phyloP scores from a whole-genome alignment of 176 grass and related monocot genomes.

The Metroxylon sagu region DNA sequence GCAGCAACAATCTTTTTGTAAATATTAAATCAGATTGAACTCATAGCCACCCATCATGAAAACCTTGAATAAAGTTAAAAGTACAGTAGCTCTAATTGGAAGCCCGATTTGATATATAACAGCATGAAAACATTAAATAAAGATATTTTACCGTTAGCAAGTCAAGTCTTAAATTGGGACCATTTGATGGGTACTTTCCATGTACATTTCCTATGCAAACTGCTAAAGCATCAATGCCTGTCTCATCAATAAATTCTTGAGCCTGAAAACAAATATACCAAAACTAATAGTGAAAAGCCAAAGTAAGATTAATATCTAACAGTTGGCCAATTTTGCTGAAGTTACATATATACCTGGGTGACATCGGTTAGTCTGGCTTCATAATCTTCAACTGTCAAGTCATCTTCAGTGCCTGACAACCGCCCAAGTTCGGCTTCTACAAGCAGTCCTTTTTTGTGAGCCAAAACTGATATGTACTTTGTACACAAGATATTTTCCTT shows the following conservation, averaged over 20 bases:
- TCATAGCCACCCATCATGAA: too few relatives aligned
- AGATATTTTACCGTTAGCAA: constrained; percentile 72
- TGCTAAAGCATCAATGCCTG: constrained; percentile 69
- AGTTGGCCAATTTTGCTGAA: neutral
- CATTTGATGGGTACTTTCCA: constrained; percentile 68
- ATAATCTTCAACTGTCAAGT: constrained; percentile 76
- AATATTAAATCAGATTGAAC: too few relatives aligned
- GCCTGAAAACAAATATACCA: constrained; percentile 48
- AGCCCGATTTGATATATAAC: neutral
- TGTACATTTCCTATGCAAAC: constrained; percentile 98
- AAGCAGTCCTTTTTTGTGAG: constrained; percentile 51
- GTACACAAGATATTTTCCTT: constrained; percentile 63
- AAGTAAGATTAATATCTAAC: neutral
- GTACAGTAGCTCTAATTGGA: neutral
- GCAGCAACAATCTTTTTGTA: too few relatives aligned
- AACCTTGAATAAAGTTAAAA: neutral
- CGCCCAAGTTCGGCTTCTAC: constrained; percentile 96
- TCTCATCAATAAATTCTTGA: constrained; percentile 70
- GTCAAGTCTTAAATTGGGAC: constrained; percentile 69
- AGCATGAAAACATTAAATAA: constrained; percentile 3
- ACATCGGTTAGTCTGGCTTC: constrained; percentile 76
- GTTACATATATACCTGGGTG: constrained; percentile 48
- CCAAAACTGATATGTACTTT: constrained; percentile 55
- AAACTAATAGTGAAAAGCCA: neutral
- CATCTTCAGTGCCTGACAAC: constrained; percentile 89